Evolutionary conservation across 2,329 filamentous ascomycete species (phyloP).

Genomic region (Fusarium longipes): DNA sequence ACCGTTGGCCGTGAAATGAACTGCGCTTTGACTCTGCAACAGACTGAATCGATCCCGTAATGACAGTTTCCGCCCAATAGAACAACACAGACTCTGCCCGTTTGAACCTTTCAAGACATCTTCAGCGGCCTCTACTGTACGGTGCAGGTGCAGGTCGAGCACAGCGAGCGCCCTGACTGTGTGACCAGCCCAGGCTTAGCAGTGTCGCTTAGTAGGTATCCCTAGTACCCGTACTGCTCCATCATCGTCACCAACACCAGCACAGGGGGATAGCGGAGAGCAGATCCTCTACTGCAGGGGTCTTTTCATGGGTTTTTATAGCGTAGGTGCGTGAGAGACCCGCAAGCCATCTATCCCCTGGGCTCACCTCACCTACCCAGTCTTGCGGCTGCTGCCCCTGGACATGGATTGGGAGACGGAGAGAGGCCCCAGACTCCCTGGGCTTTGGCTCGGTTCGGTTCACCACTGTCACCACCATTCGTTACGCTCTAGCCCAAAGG

Average conservation of each 20-base stretch:
- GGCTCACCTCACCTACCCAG: constrained; percentile 17
- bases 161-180: constrained; percentile 2
- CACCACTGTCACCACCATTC: constrained; percentile 40
- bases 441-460: constrained; percentile 27
- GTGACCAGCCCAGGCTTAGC: constrained; percentile 22
- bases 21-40: constrained; percentile 27
- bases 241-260: constrained; percentile 3
- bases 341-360: constrained; percentile 1
- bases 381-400: constrained; percentile 30
- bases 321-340: neutral
- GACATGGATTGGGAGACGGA: too few species aligned
- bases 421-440: neutral
- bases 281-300: constrained; percentile 40
- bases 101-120: constrained; percentile 25
- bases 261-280: constrained; percentile 11
- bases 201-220: too few species aligned
- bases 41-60: constrained; percentile 7
- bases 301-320: neutral
- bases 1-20: neutral
- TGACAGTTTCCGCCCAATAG: constrained; percentile 16
- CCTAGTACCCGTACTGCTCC: too few species aligned
- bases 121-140: constrained; percentile 31
- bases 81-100: constrained; percentile 28
- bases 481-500: constrained; percentile 30
- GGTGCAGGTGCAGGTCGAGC: neutral